These are phyloP conservation scores for Linnemannia schmuckeri DNA, from an alignment of 192 early-diverging fungal genomes.

Conservation along the genomic window DNA sequence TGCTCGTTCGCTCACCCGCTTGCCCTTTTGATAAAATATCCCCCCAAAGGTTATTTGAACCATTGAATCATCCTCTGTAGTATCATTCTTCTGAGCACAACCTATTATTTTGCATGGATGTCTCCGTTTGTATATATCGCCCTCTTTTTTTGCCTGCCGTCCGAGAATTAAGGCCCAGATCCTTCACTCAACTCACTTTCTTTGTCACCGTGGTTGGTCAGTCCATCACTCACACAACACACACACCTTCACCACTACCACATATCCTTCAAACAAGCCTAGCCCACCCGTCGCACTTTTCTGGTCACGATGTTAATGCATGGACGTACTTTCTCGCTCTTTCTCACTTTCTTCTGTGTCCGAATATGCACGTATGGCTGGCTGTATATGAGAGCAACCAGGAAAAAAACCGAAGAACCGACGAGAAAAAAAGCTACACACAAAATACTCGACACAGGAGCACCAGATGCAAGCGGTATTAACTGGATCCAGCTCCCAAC, in stretches of 20 bases:
- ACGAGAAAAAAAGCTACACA: not conserved
- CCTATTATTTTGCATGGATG: not conserved
- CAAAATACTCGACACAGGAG: not conserved
- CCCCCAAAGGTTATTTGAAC: not conserved
- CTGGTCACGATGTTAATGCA: constrained; percentile 1
- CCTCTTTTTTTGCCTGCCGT: not conserved
- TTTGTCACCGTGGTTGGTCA: not conserved
- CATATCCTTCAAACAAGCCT: constrained; percentile 7
- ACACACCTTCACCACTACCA: not conserved
- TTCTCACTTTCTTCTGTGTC: not conserved
- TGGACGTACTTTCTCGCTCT: not conserved
- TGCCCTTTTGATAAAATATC: not conserved
- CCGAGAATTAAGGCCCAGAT: not conserved
- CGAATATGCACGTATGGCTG: not conserved
- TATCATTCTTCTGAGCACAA: not conserved
- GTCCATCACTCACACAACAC: too few relatives aligned
- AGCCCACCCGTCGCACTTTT: not conserved
- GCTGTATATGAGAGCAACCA: constrained; percentile 1
- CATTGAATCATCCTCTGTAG: not conserved
- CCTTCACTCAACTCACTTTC: not conserved
- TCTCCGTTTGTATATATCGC: not conserved
- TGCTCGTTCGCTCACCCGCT: not conserved
- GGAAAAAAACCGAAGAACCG: not conserved
- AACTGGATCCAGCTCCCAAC: constrained; percentile 3
- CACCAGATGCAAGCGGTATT: not conserved